These are phyloP conservation scores for Fusarium equiseti DNA, from an alignment of 2,329 filamentous ascomycete species.

Conservation along the genomic window DNA sequence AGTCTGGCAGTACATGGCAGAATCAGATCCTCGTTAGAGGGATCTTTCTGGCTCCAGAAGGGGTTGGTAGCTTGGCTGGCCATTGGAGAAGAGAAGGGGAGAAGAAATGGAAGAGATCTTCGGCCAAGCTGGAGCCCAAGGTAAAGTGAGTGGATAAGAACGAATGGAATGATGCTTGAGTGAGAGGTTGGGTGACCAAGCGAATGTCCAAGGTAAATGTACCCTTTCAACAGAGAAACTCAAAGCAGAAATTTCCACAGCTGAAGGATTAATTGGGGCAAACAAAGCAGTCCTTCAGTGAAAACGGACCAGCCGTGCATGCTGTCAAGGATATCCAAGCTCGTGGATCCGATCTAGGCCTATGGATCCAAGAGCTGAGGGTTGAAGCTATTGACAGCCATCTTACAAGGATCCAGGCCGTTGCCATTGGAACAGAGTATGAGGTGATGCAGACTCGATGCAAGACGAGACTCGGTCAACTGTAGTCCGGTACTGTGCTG, in stretches of 20 bases:
- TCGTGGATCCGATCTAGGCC: neutral
- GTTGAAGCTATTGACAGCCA: neutral
- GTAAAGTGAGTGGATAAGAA: neutral
- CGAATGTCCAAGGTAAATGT: neutral
- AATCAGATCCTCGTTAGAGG: neutral
- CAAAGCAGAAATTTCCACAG: neutral
- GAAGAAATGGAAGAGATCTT: neutral
- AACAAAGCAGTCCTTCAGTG: neutral
- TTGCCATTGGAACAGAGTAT: neutral
- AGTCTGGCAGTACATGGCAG: slow-evolving; percentile 2
- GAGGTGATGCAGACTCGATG: neutral
- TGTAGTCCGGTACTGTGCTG: neutral
- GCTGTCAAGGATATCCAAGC: neutral
- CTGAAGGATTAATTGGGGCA: neutral
- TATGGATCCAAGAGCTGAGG: neutral
- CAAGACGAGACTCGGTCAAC: neutral
- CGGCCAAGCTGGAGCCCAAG: neutral
- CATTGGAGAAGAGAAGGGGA: neutral
- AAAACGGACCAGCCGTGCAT: neutral
- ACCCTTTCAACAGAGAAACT: neutral
- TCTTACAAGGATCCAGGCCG: neutral
- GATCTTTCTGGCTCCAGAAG: neutral
- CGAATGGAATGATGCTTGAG: neutral
- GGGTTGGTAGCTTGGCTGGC: neutral
- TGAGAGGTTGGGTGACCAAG: neutral